Base-by-base conservation (phyloP, 2,329 filamentous ascomycete species). In the Colletotrichum echinochloae region DNA sequence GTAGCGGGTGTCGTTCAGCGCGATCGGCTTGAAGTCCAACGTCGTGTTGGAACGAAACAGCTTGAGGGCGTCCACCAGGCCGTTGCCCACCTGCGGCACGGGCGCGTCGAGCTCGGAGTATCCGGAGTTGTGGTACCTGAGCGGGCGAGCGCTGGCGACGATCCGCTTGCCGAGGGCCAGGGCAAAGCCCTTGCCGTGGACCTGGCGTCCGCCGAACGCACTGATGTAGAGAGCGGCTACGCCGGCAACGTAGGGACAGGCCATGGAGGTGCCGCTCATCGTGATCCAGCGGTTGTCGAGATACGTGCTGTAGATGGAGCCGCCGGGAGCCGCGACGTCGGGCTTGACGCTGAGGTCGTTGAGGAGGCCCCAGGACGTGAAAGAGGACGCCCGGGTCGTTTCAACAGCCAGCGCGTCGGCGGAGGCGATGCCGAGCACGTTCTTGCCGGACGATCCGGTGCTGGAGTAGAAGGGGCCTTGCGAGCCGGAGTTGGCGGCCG, bases 401-500 rank as follows among this genome's bases (percentile, higher is more conserved):
- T 65, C 35, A 12, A 33, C 37, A 0, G 44, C 74, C 71, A 11
- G 70, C 18, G 37, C 30, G 12, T 76, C 74, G 44, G 84, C 77
- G 0, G 84, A 84, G 23, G 83, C 85, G 39, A 86, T 79, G 2
- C 82, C 78, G 20, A 84, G 79, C 5, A 83, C 82, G n/a, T 81
- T 78, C 39, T 77, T 78, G 4, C 82, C 83, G 6, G 82, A 79
- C 5, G 83, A 78, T 3, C 83, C 84, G 8, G 77, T 79, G 51
- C 78, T 79, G 8, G 79, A 78, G 51, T 82, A 85, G 76, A 88
- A 87, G 0, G 86, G 80, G 0, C 86, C 87, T 12, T 78, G 75
- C 23, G 78, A 77, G 33, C 87, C 86, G 33, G 83, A 81, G 65
- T 89, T 89, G 26, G 86, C 86, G 6, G 84, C 85, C 0, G 86